phyloP scores from a whole-genome alignment of 1,284 basidiomycete species.

The Grifola frondosa region DNA sequence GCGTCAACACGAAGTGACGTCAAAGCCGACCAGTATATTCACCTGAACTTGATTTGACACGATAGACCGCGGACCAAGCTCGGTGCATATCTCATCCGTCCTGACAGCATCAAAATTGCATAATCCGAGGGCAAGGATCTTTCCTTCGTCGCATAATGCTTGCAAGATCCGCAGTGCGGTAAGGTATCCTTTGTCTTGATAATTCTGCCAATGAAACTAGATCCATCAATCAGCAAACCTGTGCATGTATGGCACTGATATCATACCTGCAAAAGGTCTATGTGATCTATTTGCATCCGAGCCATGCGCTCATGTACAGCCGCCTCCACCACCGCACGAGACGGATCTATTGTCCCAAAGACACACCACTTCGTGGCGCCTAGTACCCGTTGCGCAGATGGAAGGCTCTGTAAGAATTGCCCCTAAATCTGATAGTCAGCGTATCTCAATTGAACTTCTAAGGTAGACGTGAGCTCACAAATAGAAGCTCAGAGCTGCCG shows the following conservation, averaged over 20 bases:
- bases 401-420: constrained; percentile 31
- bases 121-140: constrained; percentile 66
- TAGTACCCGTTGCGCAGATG: constrained; percentile 38
- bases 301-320: constrained; percentile 62
- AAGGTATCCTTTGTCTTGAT: constrained; percentile 65
- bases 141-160: constrained; percentile 53
- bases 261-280: constrained; percentile 67
- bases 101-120: constrained; percentile 74
- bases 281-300: constrained; percentile 43
- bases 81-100: constrained; percentile 74
- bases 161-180: constrained; percentile 54
- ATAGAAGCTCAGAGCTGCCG: constrained; percentile 72
- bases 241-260: constrained; percentile 1
- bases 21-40: constrained; percentile 7
- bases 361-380: constrained; percentile 82
- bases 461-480: constrained; percentile 45
- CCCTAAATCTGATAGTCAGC: constrained; percentile 45
- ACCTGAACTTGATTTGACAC: constrained; percentile 84
- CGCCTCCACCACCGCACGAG: constrained; percentile 51
- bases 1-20: neutral
- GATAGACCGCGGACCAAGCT: constrained; percentile 59
- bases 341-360: constrained; percentile 51
- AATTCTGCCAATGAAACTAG: constrained; percentile 79
- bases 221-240: constrained; percentile 2
- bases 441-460: neutral